Conservation (phyloP, 371 early-diverging fungal species). For the Apophysomyces trapeziformis region DNA sequence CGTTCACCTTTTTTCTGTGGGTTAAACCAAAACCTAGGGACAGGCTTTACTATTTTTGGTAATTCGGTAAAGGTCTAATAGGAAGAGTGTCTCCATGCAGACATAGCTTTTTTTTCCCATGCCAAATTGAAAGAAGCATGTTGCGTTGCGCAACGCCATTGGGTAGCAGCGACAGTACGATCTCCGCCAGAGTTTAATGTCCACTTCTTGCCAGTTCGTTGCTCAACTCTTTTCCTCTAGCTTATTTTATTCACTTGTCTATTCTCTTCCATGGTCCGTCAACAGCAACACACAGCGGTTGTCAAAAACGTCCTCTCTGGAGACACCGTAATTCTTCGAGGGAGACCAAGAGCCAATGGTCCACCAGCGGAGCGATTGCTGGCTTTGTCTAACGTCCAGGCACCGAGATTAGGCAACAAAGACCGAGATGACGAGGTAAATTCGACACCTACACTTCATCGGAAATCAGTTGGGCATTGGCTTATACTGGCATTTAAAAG, state of each 20-base stretch:
- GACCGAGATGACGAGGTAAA: conserved; percentile 81
- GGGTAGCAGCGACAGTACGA: background rate
- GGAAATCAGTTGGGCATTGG: background rate
- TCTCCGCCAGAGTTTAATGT: conserved; percentile 1
- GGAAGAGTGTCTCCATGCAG: too few species aligned
- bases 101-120: too few species aligned
- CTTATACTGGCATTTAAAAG: conserved; percentile 36
- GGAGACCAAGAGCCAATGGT: conserved; percentile 74
- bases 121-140: too few species aligned
- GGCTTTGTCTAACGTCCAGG: conserved; percentile 81
- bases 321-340: conserved; percentile 89
- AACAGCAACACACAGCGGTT: conserved; percentile 54
- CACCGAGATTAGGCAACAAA: conserved; percentile 87
- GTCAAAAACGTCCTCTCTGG: conserved; percentile 92
- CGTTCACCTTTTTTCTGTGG: too few species aligned
- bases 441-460: background rate
- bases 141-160: too few species aligned
- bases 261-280: background rate
- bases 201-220: background rate
- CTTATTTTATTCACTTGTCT: background rate
- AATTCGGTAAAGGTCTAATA: too few species aligned
- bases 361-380: conserved; percentile 88
- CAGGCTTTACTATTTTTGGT: too few species aligned
- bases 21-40: too few species aligned
- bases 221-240: too few species aligned